phyloP scores from a whole-genome alignment of 2,329 filamentous ascomycete species.

The Clarireedia hainanense region DNA sequence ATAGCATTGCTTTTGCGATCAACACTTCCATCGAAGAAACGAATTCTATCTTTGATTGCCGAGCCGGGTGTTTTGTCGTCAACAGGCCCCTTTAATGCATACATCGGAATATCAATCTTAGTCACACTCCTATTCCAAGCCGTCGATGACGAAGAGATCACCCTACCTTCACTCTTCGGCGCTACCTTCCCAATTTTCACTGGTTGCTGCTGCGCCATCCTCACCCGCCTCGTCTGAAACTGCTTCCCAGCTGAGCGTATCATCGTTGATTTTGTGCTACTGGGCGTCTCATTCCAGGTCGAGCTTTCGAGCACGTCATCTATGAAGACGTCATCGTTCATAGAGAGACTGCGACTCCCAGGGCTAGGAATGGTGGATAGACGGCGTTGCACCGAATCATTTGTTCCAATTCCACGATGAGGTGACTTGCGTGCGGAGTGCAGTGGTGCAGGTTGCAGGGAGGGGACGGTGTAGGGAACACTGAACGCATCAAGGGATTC shows the following conservation, averaged over 20 bases:
- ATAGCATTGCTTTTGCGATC: background rate
- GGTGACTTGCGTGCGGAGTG: conserved; percentile 9
- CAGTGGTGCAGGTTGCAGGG: conserved; percentile 18
- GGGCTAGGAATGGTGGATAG: conserved; percentile 19
- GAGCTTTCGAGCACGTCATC: background rate
- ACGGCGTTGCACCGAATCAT: conserved; percentile 7
- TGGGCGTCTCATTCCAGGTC: background rate
- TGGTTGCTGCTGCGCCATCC: background rate
- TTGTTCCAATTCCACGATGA: background rate
- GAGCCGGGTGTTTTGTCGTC: conserved; percentile 6
- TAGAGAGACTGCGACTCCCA: background rate
- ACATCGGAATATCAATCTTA: background rate
- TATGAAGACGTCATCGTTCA: conserved; percentile 4
- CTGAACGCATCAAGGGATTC: conserved; percentile 24
- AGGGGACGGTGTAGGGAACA: conserved; percentile 11
- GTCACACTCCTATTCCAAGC: background rate
- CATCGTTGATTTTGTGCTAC: background rate
- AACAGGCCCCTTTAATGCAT: background rate
- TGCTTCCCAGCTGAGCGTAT: background rate
- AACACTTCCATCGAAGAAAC: conserved; percentile 21
- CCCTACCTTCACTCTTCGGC: background rate
- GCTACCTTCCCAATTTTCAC: background rate
- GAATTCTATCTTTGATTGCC: conserved; percentile 21
- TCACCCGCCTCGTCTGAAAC: background rate
- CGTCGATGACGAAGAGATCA: background rate